Percentiles rank a stretch among this genome's conserved stretches.
phyloP scores from a whole-genome alignment of 164 flowering plant species.

The Paratinospora sagittata region DNA sequence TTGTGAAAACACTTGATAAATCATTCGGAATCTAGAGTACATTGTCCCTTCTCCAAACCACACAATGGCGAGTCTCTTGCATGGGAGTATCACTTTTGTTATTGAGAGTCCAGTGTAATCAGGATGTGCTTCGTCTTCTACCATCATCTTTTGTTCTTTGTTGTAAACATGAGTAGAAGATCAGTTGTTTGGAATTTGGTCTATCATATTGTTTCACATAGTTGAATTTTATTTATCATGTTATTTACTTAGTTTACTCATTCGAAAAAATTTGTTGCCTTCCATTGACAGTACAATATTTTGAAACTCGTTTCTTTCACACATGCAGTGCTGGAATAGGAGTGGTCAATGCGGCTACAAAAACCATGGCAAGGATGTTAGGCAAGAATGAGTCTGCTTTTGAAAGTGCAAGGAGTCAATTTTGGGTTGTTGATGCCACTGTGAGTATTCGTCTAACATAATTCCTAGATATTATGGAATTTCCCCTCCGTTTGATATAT shows the following conservation, averaged over 20 bases:
- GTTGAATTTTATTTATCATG: no score
- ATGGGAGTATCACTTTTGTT: no score
- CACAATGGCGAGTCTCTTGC: no score
- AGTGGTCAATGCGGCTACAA: constrained; percentile 90
- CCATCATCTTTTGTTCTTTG: neutral
- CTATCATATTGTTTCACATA: neutral
- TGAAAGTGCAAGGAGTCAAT: constrained; percentile 92
- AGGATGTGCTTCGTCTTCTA: no score
- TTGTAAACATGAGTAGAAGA: neutral
- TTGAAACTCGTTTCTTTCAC: neutral
- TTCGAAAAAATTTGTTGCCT: neutral
- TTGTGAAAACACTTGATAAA: no score
- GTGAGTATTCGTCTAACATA: constrained; percentile 32
- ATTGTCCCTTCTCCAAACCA: no score
- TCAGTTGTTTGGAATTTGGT: no score
- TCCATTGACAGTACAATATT: neutral
- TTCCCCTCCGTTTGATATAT: neutral
- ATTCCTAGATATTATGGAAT: neutral
- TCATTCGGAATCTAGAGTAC: no score
- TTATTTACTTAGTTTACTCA: neutral
- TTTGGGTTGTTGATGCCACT: constrained; percentile 95
- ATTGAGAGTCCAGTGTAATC: neutral
- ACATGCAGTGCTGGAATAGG: constrained; percentile 91
- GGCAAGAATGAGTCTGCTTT: constrained; percentile 83
- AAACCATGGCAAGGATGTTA: constrained; percentile 95